phyloP scores from a whole-genome alignment of 768 basidiomycete species.

The Serendipita sp. region DNA sequence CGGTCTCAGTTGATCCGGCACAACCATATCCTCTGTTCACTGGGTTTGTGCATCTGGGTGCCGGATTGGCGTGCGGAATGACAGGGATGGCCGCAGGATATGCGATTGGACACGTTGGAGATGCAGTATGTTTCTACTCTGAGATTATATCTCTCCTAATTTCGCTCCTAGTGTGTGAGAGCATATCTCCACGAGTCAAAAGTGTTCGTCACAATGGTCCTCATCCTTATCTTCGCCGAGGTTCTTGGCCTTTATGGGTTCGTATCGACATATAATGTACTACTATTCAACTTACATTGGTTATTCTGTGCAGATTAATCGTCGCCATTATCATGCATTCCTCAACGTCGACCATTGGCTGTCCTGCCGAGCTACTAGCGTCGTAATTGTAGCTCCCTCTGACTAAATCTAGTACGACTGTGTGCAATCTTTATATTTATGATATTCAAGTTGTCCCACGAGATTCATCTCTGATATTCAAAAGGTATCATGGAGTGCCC shows the following conservation, averaged over 20 bases:
- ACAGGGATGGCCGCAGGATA: slow-evolving; percentile 89
- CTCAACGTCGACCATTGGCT: not conserved
- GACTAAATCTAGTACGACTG: too few relatives aligned
- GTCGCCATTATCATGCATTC: slow-evolving; percentile 6
- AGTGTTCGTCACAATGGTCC: slow-evolving; percentile 90
- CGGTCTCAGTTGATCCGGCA: slow-evolving; percentile 36
- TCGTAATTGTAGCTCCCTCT: not conserved
- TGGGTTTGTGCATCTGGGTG: slow-evolving; percentile 84
- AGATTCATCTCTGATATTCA: too few relatives aligned
- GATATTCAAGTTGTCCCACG: too few relatives aligned
- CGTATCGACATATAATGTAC: not conserved
- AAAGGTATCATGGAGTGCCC: too few relatives aligned
- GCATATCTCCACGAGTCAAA: slow-evolving; percentile 82
- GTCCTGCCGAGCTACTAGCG: not conserved
- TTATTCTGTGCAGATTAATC: not conserved
- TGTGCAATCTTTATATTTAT: too few relatives aligned
- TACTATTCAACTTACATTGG: not conserved
- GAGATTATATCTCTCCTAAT: not conserved
- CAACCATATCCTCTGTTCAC: slow-evolving; percentile 65
- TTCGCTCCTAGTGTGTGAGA: slow-evolving; percentile 36
- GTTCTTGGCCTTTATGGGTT: slow-evolving; percentile 72
- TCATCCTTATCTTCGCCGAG: slow-evolving; percentile 86
- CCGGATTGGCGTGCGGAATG: slow-evolving; percentile 78
- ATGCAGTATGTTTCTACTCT: slow-evolving; percentile 46
- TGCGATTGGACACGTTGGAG: slow-evolving; percentile 87